These are phyloP conservation scores for Suillus luteus DNA, from an alignment of 768 basidiomycete genomes.

Conservation along the genomic window DNA sequence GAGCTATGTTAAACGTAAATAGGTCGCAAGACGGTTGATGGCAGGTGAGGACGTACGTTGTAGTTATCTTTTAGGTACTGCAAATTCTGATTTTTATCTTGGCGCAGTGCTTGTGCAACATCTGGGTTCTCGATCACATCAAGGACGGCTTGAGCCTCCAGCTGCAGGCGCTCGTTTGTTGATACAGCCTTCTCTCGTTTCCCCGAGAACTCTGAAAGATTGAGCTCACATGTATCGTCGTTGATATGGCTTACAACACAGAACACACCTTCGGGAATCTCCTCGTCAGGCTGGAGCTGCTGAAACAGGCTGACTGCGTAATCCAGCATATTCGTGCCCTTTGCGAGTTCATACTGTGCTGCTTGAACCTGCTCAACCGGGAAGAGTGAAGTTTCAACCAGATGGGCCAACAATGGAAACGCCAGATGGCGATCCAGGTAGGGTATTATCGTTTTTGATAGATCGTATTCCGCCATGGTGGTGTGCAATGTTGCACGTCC, in stretches of 20 bases:
- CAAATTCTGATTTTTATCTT: conserved; percentile 97
- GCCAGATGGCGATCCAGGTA: conserved; percentile 94
- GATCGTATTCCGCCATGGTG: conserved; percentile 85
- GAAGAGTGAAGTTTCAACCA: conserved; percentile 75
- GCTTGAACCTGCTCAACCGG: conserved; percentile 75
- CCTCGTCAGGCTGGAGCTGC: conserved; percentile 72
- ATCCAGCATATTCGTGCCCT: conserved; percentile 98
- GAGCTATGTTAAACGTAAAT: conserved; percentile 52
- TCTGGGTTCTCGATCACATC: conserved; percentile 97
- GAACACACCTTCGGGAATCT: conserved; percentile 64
- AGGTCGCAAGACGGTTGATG: conserved; percentile 12
- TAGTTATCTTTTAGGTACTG: conserved; percentile 94
- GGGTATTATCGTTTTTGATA: conserved; percentile 87
- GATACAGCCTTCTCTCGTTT: conserved; percentile 83
- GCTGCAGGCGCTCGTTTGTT: conserved; percentile 81
- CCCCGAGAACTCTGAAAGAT: conserved; percentile 70
- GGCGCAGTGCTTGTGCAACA: conserved; percentile 89
- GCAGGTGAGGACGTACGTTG: conserved; percentile 52
- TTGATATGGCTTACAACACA: not conserved
- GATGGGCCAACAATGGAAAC: conserved; percentile 89
- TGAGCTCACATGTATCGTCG: not conserved
- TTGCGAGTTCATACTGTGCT: conserved; percentile 97
- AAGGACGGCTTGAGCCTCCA: conserved; percentile 89
- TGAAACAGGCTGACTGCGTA: conserved; percentile 83
- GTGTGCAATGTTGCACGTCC: conserved; percentile 20